phyloP scores from a whole-genome alignment of 1,284 basidiomycete species.

The Heterobasidion annosum region DNA sequence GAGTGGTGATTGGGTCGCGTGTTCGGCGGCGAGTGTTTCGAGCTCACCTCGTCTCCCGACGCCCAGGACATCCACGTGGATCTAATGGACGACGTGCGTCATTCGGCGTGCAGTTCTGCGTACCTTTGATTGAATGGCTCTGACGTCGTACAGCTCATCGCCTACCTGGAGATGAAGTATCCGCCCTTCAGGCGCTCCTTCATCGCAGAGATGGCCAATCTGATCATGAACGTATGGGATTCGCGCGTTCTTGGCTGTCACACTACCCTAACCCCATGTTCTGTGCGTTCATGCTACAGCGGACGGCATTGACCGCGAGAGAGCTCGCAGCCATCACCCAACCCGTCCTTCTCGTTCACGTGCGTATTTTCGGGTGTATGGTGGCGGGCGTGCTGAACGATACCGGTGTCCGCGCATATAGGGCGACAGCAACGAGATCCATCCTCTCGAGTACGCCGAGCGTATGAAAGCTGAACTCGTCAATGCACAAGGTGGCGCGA shows the following conservation, averaged over 20 bases:
- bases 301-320: slow-evolving; percentile 28
- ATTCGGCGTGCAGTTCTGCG: background rate
- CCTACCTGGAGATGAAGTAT: slow-evolving; percentile 10
- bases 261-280: background rate
- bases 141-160: slow-evolving; percentile 6
- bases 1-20: slow-evolving; percentile 11
- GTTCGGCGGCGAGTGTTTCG: background rate
- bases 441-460: slow-evolving; percentile 51
- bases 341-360: slow-evolving; percentile 68
- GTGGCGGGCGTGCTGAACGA: background rate
- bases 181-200: slow-evolving; percentile 8
- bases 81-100: slow-evolving; percentile 20
- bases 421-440: slow-evolving; percentile 52
- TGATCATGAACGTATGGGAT: slow-evolving; percentile 47
- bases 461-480: slow-evolving; percentile 35
- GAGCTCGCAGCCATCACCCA: slow-evolving; percentile 43
- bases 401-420: slow-evolving; percentile 15
- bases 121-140: background rate
- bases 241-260: background rate
- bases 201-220: slow-evolving; percentile 41
- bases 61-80: slow-evolving; percentile 39
- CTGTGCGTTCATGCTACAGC: background rate
- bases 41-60: background rate
- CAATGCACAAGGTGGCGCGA: slow-evolving; percentile 28
- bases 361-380: slow-evolving; percentile 18